Evolutionary conservation across 2,329 filamentous ascomycete genomes (phyloP), one percentile per base, ranked within the genome.

Genomic region (Colletotrichum echinochloae): DNA sequence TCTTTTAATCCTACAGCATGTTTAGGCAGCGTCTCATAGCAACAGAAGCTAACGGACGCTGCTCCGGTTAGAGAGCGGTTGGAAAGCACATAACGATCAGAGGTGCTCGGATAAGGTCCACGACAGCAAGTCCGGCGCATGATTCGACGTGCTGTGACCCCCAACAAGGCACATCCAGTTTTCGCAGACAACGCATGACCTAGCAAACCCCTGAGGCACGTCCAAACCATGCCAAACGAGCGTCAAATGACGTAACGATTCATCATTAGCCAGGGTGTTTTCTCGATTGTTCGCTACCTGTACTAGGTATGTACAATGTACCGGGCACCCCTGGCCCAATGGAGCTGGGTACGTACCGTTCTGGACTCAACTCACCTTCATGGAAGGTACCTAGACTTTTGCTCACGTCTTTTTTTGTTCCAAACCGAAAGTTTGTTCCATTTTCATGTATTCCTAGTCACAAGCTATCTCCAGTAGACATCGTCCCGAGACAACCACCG

Each of bases 31-130:
- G 60, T 64, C 60, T 56, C 52, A 52, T 39, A 30, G 51, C 44
- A 64, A 52, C 35, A 52, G n/a, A 65, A 60, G 62, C 66, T 70
- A 66, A 56, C 66, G 66, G 66, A 70, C 62, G 63, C 66, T 60
- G 66, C 66, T 70, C 66, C 62, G 66, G 52, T 39, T 23, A 23
- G 52, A 28, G 39, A 46, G 26, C 62, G 62, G 39, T 30, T 20
- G 26, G 54, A 23, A 49, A 46, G n/a, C 33, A 60, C 37, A 41
- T n/a, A n/a, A n/a, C n/a, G n/a, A 41, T 33, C 16, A 33, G 9
- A 52, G 7, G 11, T 44, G 35, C 63, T 30, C 5, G 26, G 63
- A 61, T 20, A 51, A 37, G 44, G 57, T 52, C n/a, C 37, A n/a
- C 33, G 37, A 48, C 55, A 37, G 18, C 39, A n/a, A 51, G n/a